phyloP scores from a whole-genome alignment of 2,329 filamentous ascomycete species.

The Fusarium musae region DNA sequence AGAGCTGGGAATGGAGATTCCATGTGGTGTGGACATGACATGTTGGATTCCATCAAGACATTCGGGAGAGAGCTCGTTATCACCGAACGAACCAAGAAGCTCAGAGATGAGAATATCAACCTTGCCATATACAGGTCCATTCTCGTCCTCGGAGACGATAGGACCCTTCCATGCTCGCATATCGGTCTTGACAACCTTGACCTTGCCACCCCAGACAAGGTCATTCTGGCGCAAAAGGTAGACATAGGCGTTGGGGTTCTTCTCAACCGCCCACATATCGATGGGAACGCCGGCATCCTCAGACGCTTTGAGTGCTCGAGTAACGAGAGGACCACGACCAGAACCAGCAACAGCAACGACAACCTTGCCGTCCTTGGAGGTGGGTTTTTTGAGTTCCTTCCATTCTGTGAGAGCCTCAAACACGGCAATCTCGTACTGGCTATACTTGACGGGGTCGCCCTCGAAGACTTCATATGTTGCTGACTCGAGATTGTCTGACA shows the following conservation, averaged over 20 bases:
- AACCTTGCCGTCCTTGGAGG: conserved; percentile 75
- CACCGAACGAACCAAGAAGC: conserved; percentile 92
- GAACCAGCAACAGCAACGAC: conserved; percentile 94
- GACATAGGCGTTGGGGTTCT: conserved; percentile 98
- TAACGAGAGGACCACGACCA: conserved; percentile 91
- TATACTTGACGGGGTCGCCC: conserved; percentile 97
- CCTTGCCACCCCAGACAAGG: conserved; percentile 80
- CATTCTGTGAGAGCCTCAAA: conserved; percentile 85
- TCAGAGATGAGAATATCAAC: conserved; percentile 96
- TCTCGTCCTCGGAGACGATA: conserved; percentile 56
- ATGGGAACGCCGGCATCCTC: conserved; percentile 79
- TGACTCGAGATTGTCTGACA: conserved; percentile 96
- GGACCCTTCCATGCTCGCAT: conserved; percentile 98
- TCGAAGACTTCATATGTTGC: conserved; percentile 99
- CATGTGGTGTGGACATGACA: conserved; percentile 79
- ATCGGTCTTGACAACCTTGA: conserved; percentile 92
- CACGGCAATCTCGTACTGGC: conserved; percentile 91
- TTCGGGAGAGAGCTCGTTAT: conserved; percentile 97
- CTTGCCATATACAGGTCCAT: conserved; percentile 65
- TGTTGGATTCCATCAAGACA: conserved; percentile 96
- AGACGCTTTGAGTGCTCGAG: conserved; percentile 84
- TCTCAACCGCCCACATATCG: conserved; percentile 92
- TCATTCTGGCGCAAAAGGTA: conserved; percentile 89
- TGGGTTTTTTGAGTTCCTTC: conserved; percentile 76
- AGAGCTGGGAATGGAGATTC: conserved; percentile 91